Evolutionary conservation across 208 protist species (phyloP), one percentile per base, ranked within the genome.

Genomic region (Strigomonas galati): DNA sequence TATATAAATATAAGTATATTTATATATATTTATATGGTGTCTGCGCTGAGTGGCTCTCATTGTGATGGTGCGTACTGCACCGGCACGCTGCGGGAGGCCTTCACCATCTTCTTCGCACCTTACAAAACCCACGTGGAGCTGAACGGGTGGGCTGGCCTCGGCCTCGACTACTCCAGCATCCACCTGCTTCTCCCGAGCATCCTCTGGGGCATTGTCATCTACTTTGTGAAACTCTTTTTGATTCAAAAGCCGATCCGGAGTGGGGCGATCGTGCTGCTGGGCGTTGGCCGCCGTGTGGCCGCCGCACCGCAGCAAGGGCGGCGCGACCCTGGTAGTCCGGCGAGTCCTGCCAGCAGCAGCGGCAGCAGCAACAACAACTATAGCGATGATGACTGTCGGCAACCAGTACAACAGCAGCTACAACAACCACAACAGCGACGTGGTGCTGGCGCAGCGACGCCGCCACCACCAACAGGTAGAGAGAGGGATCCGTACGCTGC

Each of bases 181-280:
- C 57, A 40, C 6, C 28, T 40, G 4, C 21, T 62, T 6, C 57
- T 62, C 14, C 57, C 57, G 30, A 46, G 30, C 35, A 15, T 62
- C 30, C 57, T 62, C 6, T 48, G 28, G 32, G 35, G 57, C 30
- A 48, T 62, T 12, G 6, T 30, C 35, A 10, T 62, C n/a, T 62
- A 62, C 23, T 62, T 62, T n/a, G 28, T 62, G 9, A 40, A 48
- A 24, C 15, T 48, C 7, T 40, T 40, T 10, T 7, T 59, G 6
- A 28, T 59, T 7, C 54, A 59, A 26, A 28, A 4, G 27, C 54
- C 54, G 5, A 59, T 59, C 31, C 24, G 31, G 30, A 7, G 7
- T 10, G 4, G 35, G 7, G 35, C 35, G 35, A 40, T 40, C 7
- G 35, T 10, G 35, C 35, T 40, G 35, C 35, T 40, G 35, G n/a